These are phyloP conservation scores for Cyamopsis tetragonoloba DNA, from an alignment of 306 rosid species.

Conservation along the genomic window DNA sequence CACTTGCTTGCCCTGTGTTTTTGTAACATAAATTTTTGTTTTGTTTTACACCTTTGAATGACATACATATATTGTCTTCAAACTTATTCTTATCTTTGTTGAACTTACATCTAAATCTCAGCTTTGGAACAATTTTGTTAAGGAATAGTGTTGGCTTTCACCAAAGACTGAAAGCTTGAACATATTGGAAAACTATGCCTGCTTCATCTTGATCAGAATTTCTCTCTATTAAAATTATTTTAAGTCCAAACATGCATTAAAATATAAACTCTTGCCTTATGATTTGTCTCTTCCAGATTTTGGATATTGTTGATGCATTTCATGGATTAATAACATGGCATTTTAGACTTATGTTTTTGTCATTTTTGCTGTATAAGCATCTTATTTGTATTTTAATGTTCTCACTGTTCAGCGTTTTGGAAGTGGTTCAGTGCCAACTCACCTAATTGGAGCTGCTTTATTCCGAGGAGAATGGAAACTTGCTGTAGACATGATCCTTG, in stretches of 20 bases:
- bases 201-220: background rate
- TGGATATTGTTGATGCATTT: background rate
- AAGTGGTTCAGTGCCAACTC: conserved; percentile 93
- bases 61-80: background rate
- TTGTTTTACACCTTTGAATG: background rate
- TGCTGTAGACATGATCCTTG: conserved; percentile 80
- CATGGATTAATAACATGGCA: background rate
- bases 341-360: background rate
- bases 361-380: conserved; percentile 9
- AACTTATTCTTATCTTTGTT: background rate
- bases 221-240: background rate
- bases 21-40: background rate
- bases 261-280: background rate
- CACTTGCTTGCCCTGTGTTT: background rate
- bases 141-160: background rate
- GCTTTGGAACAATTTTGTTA: background rate
- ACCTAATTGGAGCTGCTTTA: conserved; percentile 71
- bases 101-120: background rate
- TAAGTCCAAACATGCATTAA: background rate
- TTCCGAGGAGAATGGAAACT: conserved; percentile 86
- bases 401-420: conserved; percentile 78
- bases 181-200: background rate
- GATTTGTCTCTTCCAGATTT: background rate
- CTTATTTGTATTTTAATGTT: conserved; percentile 27
- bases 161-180: background rate